Base-by-base conservation (phyloP, 495 filamentous ascomycete genomes). In the Jackrogersella minutella region DNA sequence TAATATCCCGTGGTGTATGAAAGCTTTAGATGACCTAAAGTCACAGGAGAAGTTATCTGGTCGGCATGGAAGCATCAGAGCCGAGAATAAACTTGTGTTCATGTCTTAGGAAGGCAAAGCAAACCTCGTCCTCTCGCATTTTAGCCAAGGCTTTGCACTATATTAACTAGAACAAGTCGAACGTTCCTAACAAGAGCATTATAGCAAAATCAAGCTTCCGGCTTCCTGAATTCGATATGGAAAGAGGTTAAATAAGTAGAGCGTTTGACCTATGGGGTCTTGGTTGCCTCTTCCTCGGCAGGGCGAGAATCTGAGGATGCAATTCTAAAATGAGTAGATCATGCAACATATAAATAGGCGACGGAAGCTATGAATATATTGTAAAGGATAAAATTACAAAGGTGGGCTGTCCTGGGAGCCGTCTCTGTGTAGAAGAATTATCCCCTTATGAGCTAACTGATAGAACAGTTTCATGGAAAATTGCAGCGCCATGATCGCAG, bases 181-280 rank as follows among this genome's bases (percentile, higher is more conserved):
- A 60, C 3, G 10, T 55, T 11, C 61, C 70, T 24, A 65, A 58
- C 43, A 28, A 59, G 16, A 44, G 40, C 21, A 47, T 55, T 17
- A 10, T 54, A 0, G 37, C 40, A 3, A 70, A 57, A 11, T 40
- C 31, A 17, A 36, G 49, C 9, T 76, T 72, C 36, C 37, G 70
- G 43, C 67, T 70, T 5, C 74, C 72, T n/a, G 74, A 70, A 22
- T 58, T 16, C 10, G 51, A 49, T 37, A 47, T 56, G 50, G 47
- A 63, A 19, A 26, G 16, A 22, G 47, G 50, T n/a, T 0, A 21
- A 1, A 72, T 64, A 21, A 74, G 71, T 3, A 72, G 73, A 2
- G 50, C 56, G 0, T 78, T 74, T 30, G 77, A 79, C 34, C 66
- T 77, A 9, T 79, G 76, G 76, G 71, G 68, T n/a, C 70, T 78